phyloP scores from a whole-genome alignment of 495 filamentous ascomycete species.

The Hypoxylon cercidicola region DNA sequence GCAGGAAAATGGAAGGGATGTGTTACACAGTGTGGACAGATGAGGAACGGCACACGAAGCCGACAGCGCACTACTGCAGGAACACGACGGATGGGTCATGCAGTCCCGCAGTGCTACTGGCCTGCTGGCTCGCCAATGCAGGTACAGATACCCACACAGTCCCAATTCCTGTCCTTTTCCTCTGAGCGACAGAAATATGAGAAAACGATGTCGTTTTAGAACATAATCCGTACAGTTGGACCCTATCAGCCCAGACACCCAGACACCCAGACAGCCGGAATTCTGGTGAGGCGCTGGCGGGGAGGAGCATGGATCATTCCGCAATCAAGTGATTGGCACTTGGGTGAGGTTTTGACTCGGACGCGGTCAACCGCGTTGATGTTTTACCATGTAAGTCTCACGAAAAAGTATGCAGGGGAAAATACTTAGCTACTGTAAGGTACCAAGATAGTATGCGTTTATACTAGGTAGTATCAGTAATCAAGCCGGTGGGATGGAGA shows the following conservation, averaged over 20 bases:
- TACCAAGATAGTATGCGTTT: neutral
- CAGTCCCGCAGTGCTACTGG: slow-evolving; percentile 34
- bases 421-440: slow-evolving; percentile 14
- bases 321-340: slow-evolving; percentile 24
- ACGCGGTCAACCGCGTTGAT: slow-evolving; percentile 38
- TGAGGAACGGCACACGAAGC: slow-evolving; percentile 24
- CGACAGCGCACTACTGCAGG: slow-evolving; percentile 37
- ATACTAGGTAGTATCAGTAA: slow-evolving; percentile 4
- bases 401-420: slow-evolving; percentile 38
- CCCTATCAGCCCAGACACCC: slow-evolving; percentile 1
- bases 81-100: slow-evolving; percentile 38
- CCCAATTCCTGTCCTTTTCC: neutral
- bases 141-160: slow-evolving; percentile 37
- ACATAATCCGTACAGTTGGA: neutral
- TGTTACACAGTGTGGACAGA: slow-evolving; percentile 25
- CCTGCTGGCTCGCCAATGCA: slow-evolving; percentile 37
- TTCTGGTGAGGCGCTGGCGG: slow-evolving; percentile 28
- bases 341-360: slow-evolving; percentile 17
- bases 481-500: slow-evolving; percentile 9
- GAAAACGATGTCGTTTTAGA: slow-evolving; percentile 17
- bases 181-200: slow-evolving; percentile 4
- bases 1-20: slow-evolving; percentile 7
- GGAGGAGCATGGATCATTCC: slow-evolving; percentile 33
- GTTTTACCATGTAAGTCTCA: slow-evolving; percentile 29
- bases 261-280: neutral